Conservation (phyloP, 495 filamentous ascomycete species). For the Letharia lupina region DNA sequence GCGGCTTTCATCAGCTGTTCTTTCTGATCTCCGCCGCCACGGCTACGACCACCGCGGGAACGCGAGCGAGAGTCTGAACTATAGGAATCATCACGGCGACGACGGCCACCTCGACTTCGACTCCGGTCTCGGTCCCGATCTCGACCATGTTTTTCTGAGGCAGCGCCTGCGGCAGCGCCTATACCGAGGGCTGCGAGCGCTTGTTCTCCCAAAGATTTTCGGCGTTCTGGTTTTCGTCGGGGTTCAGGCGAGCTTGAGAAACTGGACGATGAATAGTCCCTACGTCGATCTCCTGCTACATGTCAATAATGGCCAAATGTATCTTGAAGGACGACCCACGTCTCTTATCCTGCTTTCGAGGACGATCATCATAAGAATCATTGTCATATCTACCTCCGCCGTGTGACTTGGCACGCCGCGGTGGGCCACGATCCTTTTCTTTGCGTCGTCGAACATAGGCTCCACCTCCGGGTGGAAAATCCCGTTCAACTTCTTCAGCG, state of each 20-base stretch:
- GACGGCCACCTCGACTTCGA: conserved; percentile 39
- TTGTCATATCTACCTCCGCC: conserved; percentile 39
- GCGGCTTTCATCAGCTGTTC: conserved; percentile 71
- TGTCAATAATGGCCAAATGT: conserved; percentile 2
- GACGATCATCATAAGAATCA: conserved; percentile 49
- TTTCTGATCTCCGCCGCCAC: conserved; percentile 31
- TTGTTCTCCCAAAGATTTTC: conserved; percentile 67
- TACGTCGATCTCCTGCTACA: conserved; percentile 34
- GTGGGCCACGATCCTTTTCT: conserved; percentile 34
- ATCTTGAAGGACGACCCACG: conserved; percentile 27
- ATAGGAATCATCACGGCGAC: conserved; percentile 44
- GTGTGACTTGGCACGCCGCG: conserved; percentile 42
- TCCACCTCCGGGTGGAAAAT: conserved; percentile 50
- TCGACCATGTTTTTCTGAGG: conserved; percentile 22
- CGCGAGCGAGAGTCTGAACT: conserved; percentile 44
- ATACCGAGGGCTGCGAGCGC: conserved; percentile 60
- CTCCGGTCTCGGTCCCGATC: conserved; percentile 28
- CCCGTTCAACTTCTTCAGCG: conserved; percentile 58
- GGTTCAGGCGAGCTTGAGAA: conserved; percentile 38
- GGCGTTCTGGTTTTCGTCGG: conserved; percentile 35
- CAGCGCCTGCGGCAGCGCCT: conserved; percentile 48
- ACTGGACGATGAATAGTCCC: conserved; percentile 31
- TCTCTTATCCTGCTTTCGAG: conserved; percentile 42
- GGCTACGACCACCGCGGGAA: conserved; percentile 38
- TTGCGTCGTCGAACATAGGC: conserved; percentile 40